A percentile compares a stretch with the other conserved stretches of the same genome.
phyloP scores from a whole-genome alignment of 257 asterid species.

The Solanum paucissectum region DNA sequence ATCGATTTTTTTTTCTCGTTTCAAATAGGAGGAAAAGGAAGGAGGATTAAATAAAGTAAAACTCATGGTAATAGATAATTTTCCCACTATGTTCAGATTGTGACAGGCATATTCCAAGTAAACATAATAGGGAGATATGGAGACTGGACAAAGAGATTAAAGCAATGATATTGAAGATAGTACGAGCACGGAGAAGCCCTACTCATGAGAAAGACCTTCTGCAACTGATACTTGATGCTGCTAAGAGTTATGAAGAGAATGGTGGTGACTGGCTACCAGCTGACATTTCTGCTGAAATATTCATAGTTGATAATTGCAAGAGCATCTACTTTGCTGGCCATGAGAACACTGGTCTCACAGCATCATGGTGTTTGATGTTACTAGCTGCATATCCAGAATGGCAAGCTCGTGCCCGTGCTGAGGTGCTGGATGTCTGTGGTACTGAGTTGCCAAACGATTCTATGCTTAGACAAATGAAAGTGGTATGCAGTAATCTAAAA shows the following conservation, averaged over 20 bases:
- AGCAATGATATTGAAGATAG: slow-evolving; percentile 37
- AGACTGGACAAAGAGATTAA: slow-evolving; percentile 46
- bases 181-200: slow-evolving; percentile 19
- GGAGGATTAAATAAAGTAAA: not conserved
- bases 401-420: slow-evolving; percentile 68
- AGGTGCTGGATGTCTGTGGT: slow-evolving; percentile 51
- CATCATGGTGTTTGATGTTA: slow-evolving; percentile 76
- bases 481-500: slow-evolving; percentile 18
- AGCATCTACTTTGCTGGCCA: slow-evolving; percentile 66
- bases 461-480: slow-evolving; percentile 52
- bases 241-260: slow-evolving; percentile 28
- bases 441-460: slow-evolving; percentile 32
- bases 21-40: not conserved
- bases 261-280: slow-evolving; percentile 16
- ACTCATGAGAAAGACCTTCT: slow-evolving; percentile 41
- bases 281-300: slow-evolving; percentile 27
- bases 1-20: not conserved
- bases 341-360: slow-evolving; percentile 51
- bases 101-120: slow-evolving; percentile 56
- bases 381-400: slow-evolving; percentile 63
- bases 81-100: not conserved
- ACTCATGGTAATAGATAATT: not conserved
- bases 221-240: slow-evolving; percentile 44
- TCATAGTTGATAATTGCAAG: slow-evolving; percentile 64
- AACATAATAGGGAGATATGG: slow-evolving; percentile 47